Evolutionary conservation across 805 yeast species (phyloP), one percentile per base, ranked within the genome.

Genomic region (Kluyveromyces wickerhamii): DNA sequence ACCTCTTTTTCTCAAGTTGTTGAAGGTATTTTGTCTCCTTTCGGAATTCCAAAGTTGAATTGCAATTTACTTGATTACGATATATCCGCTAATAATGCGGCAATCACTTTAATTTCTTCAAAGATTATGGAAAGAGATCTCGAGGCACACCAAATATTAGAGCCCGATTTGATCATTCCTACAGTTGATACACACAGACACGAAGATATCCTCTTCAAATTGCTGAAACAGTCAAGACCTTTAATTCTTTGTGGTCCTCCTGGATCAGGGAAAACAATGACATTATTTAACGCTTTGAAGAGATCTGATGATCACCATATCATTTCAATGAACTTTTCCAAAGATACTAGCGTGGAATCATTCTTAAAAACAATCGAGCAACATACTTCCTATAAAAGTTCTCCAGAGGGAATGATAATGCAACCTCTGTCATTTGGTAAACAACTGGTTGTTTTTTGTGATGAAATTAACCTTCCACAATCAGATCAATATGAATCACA

Each of bases 211-310:
- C 65, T 89, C 2, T 70, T 67, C 36, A 62, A 77, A 0, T 54
- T 82, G 2, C 48, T 88, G 23, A 63, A 65, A 21, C 72, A 72
- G 29, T 78, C 71, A 35, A 60, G 61, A 25, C 74, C 94, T 0
- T 53, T 85, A 12, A 63, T 89, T 18, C 63, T 89, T 15, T 86
- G 95, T 58, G 97, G 97, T 2, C 97, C 97, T 0, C 96, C 97
- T 0, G 97, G 97, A 4, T 81, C 96, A 0, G 97, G 97, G 38
- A 89, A 89, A 52, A 88, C 97, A 0, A 88, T 89, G 97, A 77
- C 88, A 0, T 59, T 89, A 13, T 67, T 84, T 44, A 74, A 79
- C 30, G 77, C 86, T 0, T 52, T 89, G 26, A 62, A 83, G 29
- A 65, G 63, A 35, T 67, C 80, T 0, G 68, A 77, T 0, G 65